Conservation (phyloP, 768 basidiomycete species). For the Cyclocybe cylindracea region DNA sequence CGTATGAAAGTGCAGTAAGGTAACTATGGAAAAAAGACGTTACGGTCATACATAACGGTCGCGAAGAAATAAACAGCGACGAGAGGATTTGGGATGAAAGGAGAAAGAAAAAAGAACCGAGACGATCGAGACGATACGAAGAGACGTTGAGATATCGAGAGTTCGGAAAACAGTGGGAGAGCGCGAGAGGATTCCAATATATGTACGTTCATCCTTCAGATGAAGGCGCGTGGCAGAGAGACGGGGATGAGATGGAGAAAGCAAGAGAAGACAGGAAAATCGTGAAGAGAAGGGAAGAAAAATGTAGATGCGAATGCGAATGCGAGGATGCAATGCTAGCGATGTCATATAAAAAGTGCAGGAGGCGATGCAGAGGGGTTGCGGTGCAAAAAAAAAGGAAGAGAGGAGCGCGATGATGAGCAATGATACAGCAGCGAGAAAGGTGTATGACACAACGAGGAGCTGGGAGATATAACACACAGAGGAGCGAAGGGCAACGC, state of each 20-base stretch:
- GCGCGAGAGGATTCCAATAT: background rate
- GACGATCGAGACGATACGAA: background rate
- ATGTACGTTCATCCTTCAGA: background rate
- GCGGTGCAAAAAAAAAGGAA: background rate
- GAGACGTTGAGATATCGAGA: background rate
- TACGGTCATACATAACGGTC: background rate
- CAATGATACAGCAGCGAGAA: conserved; percentile 9
- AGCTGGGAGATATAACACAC: background rate
- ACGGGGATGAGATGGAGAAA: conserved; percentile 1
- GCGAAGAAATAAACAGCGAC: background rate
- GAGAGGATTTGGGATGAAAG: background rate
- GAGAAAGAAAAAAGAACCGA: background rate
- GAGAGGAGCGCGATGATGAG: background rate
- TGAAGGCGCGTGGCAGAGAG: background rate
- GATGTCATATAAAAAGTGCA: conserved; percentile 7
- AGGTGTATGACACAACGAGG: background rate
- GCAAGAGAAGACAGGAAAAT: background rate
- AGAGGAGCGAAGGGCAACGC: background rate
- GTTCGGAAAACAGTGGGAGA: background rate
- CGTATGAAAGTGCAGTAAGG: no score
- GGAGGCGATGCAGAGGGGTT: background rate
- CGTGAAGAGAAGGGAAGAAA: conserved; percentile 6
- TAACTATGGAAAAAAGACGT: background rate
- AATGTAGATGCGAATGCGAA: background rate
- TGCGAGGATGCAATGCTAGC: background rate